These are phyloP conservation scores for Coemansia furcata DNA, from an alignment of 192 early-diverging fungal species.

Conservation along the genomic window DNA sequence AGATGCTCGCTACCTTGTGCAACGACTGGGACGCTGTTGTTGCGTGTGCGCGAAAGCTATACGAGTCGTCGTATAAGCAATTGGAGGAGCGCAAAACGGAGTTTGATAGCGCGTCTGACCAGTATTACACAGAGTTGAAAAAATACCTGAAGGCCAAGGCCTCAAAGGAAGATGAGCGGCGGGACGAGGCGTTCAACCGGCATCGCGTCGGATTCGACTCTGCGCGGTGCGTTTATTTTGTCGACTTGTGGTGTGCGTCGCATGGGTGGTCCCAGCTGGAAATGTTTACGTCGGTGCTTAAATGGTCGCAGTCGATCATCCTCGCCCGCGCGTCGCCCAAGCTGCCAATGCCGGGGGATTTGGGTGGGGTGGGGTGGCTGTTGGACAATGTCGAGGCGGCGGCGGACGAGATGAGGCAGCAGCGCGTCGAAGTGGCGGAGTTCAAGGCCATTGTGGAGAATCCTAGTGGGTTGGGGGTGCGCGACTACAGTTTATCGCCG, in stretches of 20 bases:
- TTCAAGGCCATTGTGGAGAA: slow-evolving; percentile 48
- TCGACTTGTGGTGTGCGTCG: slow-evolving; percentile 42
- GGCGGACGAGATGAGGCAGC: slow-evolving; percentile 33
- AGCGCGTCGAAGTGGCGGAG: slow-evolving; percentile 40
- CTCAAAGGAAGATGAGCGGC: slow-evolving; percentile 20
- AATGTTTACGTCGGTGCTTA: slow-evolving; percentile 41
- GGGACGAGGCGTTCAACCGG: slow-evolving; percentile 36
- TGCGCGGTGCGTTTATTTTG: slow-evolving; percentile 45
- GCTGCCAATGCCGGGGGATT: background rate
- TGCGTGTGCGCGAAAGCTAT: slow-evolving; percentile 19
- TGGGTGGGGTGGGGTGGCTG: slow-evolving; percentile 22
- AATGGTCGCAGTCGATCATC: slow-evolving; percentile 42
- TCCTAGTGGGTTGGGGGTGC: slow-evolving; percentile 34
- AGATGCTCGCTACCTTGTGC: slow-evolving; percentile 40
- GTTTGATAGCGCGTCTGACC: slow-evolving; percentile 29
- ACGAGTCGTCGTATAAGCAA: slow-evolving; percentile 33
- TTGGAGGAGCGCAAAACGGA: slow-evolving; percentile 42
- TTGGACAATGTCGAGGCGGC: slow-evolving; percentile 17
- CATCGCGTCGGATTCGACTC: slow-evolving; percentile 25
- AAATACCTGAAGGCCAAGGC: slow-evolving; percentile 37
- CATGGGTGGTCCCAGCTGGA: slow-evolving; percentile 46
- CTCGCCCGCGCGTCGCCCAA: slow-evolving; percentile 14
- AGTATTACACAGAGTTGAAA: slow-evolving; percentile 37
- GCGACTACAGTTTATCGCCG: slow-evolving; percentile 33
- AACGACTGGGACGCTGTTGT: slow-evolving; percentile 48